Conservation (phyloP, 2,329 filamentous ascomycete species). For the Pestalotiopsis sp. region DNA sequence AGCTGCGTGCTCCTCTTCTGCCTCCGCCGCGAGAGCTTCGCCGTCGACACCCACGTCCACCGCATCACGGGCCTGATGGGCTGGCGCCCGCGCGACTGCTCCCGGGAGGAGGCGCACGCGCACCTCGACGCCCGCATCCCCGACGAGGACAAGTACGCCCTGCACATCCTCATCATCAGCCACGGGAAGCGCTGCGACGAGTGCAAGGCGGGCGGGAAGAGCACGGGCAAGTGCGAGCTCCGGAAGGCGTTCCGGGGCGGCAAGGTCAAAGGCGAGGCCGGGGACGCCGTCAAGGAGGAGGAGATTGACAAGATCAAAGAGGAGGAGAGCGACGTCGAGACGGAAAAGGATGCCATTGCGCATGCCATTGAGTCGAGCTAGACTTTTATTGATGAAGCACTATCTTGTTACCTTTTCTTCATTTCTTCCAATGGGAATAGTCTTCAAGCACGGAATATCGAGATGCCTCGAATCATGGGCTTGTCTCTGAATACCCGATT, state of each 20-base stretch:
- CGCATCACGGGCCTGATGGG: constrained; percentile 48
- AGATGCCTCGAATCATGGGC: neutral
- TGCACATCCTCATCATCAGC: constrained; percentile 49
- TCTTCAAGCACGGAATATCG: no score
- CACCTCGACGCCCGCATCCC: constrained; percentile 50
- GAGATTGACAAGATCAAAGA: constrained; percentile 14
- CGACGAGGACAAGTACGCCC: constrained; percentile 47
- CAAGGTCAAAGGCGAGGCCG: constrained; percentile 13
- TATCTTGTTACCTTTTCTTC: neutral
- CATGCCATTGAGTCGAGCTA: constrained; percentile 6
- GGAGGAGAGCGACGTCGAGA: constrained; percentile 11
- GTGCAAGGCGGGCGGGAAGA: constrained; percentile 45
- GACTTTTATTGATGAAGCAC: neutral
- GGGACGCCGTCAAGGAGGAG: constrained; percentile 13
- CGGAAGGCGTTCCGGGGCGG: constrained; percentile 36
- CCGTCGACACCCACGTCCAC: constrained; percentile 55
- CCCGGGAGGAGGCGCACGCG: constrained; percentile 46
- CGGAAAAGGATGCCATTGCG: constrained; percentile 4
- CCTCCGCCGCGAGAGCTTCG: constrained; percentile 46
- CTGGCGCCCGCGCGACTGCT: constrained; percentile 43
- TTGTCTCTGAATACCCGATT: neutral
- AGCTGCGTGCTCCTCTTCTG: constrained; percentile 54
- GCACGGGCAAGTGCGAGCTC: constrained; percentile 38
- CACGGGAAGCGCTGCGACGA: constrained; percentile 47
- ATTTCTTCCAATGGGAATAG: no score